Evolutionary conservation across 139 green algal genomes (phyloP).

Genomic region (Auxenochlorella pyrenoidosa): DNA sequence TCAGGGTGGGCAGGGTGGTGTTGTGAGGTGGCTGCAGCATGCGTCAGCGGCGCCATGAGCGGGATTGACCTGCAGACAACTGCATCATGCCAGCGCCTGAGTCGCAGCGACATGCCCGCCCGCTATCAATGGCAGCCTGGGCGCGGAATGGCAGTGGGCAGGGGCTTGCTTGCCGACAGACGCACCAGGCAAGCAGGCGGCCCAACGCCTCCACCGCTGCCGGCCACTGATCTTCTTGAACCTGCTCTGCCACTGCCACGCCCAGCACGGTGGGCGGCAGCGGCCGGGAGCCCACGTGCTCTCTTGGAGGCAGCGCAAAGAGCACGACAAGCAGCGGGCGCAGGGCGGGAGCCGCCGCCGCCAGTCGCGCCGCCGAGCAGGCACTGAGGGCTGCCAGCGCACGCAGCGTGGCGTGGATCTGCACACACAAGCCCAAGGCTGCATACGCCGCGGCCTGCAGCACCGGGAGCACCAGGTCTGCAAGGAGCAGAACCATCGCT

Average conservation of each 20-base stretch:
- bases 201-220: constrained; percentile 7
- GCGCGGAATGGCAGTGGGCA: not conserved
- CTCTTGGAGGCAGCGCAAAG: not conserved
- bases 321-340: not conserved
- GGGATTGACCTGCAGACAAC: too few species aligned
- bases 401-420: not conserved
- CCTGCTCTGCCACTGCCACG: not conserved
- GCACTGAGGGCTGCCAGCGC: not conserved
- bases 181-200: constrained; percentile 9
- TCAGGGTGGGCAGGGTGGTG: not conserved
- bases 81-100: too few species aligned
- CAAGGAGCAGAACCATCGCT: not conserved
- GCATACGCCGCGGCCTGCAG: not conserved
- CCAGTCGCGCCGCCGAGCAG: not conserved
- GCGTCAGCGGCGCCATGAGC: too few species aligned
- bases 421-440: not conserved
- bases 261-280: constrained; percentile 5
- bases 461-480: not conserved
- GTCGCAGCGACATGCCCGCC: too few species aligned
- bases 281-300: constrained; percentile 23
- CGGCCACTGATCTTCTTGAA: not conserved
- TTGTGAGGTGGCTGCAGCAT: too few species aligned
- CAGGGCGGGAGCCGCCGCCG: not conserved
- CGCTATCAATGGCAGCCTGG: not conserved
- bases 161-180: too few species aligned